These are phyloP conservation scores for Vitis labrusca DNA, from an alignment of 164 flowering plant species.

Conservation along the genomic window DNA sequence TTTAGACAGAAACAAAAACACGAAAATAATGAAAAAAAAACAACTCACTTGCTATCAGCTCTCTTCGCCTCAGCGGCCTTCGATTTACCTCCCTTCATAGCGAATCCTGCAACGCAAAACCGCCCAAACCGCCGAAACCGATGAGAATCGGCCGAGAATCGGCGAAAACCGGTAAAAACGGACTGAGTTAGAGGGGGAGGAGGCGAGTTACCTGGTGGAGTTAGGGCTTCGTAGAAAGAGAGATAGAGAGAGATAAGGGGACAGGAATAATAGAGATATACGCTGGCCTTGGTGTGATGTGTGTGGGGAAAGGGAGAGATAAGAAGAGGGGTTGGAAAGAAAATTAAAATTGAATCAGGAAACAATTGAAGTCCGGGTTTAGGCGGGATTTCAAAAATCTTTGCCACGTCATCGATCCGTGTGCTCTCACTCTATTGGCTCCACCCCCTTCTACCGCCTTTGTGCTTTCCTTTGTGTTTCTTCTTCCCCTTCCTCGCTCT, in stretches of 20 bases:
- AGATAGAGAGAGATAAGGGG: not conserved
- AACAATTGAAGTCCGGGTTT: constrained; percentile 35
- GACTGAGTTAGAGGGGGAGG: constrained; percentile 2
- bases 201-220: constrained; percentile 14
- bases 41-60: constrained; percentile 40
- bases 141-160: constrained; percentile 17
- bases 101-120: constrained; percentile 30
- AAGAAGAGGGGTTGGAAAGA: not conserved
- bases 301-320: constrained; percentile 2
- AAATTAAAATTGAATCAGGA: constrained; percentile 24
- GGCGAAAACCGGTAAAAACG: not conserved
- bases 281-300: constrained; percentile 1
- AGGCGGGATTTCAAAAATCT: constrained; percentile 50
- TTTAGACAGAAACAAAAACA: not conserved
- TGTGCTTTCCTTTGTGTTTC: not conserved
- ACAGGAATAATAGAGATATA: constrained; percentile 1
- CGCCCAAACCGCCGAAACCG: not conserved
- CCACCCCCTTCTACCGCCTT: not conserved
- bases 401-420: constrained; percentile 48
- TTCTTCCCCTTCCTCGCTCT: too few relatives aligned
- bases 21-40: not conserved
- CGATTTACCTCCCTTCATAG: constrained; percentile 48
- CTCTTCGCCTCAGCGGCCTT: constrained; percentile 30
- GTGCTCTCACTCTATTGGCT: constrained; percentile 8
- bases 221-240: constrained; percentile 26